Percentiles rank a stretch among this genome's conserved stretches.
These are phyloP conservation scores for Zoysia japonica DNA, from an alignment of 176 grass and related monocot species.

Conservation along the genomic window DNA sequence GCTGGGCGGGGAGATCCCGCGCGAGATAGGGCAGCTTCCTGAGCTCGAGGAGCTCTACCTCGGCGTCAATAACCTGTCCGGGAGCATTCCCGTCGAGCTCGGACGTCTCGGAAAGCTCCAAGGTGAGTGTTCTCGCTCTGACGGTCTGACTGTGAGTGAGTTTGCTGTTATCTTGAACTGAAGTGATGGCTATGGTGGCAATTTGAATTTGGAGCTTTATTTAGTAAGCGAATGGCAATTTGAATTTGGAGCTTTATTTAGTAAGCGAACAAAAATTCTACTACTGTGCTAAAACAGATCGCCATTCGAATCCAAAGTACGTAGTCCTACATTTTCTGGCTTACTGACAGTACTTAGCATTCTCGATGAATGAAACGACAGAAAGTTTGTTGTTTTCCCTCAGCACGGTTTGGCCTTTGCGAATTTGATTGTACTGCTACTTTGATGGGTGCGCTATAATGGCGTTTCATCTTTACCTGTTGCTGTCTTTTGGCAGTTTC, in stretches of 20 bases:
- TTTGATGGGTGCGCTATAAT: not conserved
- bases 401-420: slow-evolving; percentile 11
- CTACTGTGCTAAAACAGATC: too few relatives aligned
- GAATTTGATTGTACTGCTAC: slow-evolving; percentile 17
- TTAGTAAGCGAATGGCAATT: not conserved
- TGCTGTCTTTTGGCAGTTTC: not conserved
- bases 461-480: not conserved
- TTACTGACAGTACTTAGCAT: too few relatives aligned
- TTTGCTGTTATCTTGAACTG: too few relatives aligned
- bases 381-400: slow-evolving; percentile 1
- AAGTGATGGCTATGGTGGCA: not conserved
- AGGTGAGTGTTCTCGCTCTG: slow-evolving; percentile 39
- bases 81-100: slow-evolving; percentile 57
- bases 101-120: slow-evolving; percentile 56
- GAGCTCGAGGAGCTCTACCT: slow-evolving; percentile 71
- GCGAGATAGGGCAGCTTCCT: slow-evolving; percentile 49
- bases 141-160: too few relatives aligned
- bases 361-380: slow-evolving; percentile 30
- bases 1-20: slow-evolving; percentile 52
- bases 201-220: not conserved
- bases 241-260: not conserved
- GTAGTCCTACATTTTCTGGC: too few relatives aligned
- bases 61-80: slow-evolving; percentile 63
- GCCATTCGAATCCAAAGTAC: not conserved
- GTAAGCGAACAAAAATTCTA: too few relatives aligned